phyloP scores from a whole-genome alignment of 371 early-diverging fungal genomes.

The Catenaria anguillulae region DNA sequence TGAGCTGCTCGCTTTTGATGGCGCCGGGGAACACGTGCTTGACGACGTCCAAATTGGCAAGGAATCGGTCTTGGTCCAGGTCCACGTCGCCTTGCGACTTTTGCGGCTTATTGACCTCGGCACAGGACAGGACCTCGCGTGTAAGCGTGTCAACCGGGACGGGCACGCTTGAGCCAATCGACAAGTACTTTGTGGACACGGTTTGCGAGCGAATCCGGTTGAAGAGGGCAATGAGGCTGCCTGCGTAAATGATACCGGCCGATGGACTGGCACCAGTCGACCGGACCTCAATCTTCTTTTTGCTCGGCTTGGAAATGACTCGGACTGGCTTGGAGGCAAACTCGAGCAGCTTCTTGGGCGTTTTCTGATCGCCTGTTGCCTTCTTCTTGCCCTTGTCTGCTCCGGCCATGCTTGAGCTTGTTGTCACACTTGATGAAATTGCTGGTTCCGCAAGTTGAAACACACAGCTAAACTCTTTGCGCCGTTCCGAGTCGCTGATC shows the following conservation, averaged over 20 bases:
- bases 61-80: not conserved
- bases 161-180: constrained; percentile 19
- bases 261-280: not conserved
- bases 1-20: not conserved
- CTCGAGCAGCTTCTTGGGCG: constrained; percentile 18
- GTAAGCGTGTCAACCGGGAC: not conserved
- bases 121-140: not conserved
- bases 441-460: not conserved
- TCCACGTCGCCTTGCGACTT: no score
- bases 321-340: constrained; percentile 53
- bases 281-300: constrained; percentile 35
- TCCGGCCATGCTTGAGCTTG: no score
- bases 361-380: no score
- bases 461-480: not conserved
- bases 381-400: no score
- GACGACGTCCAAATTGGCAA: not conserved
- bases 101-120: not conserved
- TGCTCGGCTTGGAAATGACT: constrained; percentile 73
- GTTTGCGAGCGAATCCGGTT: constrained; percentile 76
- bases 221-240: constrained; percentile 50
- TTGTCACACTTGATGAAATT: no score
- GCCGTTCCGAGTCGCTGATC: not conserved
- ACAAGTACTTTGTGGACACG: constrained; percentile 65
- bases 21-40: constrained; percentile 4
- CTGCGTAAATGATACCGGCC: constrained; percentile 15